These are phyloP conservation scores for Phialophora verrucosa DNA, from an alignment of 2,329 filamentous ascomycete genomes.

Conservation along the genomic window DNA sequence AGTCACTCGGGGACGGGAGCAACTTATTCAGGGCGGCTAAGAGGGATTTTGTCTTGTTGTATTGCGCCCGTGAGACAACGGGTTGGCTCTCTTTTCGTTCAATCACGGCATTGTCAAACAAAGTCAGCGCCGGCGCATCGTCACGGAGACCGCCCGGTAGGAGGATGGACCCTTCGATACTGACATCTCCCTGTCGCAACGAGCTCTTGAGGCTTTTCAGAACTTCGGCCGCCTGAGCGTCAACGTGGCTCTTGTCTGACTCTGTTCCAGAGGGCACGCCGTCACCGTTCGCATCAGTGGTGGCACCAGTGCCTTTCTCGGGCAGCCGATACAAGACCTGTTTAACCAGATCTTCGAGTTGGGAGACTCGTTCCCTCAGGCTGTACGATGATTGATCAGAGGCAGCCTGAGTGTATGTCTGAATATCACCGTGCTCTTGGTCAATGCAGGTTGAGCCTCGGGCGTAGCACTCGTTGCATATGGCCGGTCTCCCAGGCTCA, in stretches of 20 bases:
- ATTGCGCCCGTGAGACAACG: conserved; percentile 39
- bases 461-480: conserved; percentile 51
- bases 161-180: conserved; percentile 33
- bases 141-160: conserved; percentile 42
- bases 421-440: conserved; percentile 46
- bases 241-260: conserved; percentile 32
- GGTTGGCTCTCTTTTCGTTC: conserved; percentile 42
- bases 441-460: conserved; percentile 49
- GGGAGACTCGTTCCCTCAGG: conserved; percentile 47
- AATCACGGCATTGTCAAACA: conserved; percentile 49
- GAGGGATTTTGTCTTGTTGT: conserved; percentile 40
- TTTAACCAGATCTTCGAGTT: conserved; percentile 47
- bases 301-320: conserved; percentile 30
- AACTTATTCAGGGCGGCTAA: conserved; percentile 43
- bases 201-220: conserved; percentile 40
- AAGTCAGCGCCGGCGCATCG: conserved; percentile 46
- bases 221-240: conserved; percentile 40
- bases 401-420: conserved; percentile 37
- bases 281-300: background rate
- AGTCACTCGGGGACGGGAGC: conserved; percentile 45
- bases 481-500: conserved; percentile 42
- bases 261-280: conserved; percentile 6
- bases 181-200: conserved; percentile 21
- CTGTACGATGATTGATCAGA: conserved; percentile 43
- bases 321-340: conserved; percentile 44